Conservation (phyloP, 441 rosid genomes). For the Metrosideros polymorpha region DNA sequence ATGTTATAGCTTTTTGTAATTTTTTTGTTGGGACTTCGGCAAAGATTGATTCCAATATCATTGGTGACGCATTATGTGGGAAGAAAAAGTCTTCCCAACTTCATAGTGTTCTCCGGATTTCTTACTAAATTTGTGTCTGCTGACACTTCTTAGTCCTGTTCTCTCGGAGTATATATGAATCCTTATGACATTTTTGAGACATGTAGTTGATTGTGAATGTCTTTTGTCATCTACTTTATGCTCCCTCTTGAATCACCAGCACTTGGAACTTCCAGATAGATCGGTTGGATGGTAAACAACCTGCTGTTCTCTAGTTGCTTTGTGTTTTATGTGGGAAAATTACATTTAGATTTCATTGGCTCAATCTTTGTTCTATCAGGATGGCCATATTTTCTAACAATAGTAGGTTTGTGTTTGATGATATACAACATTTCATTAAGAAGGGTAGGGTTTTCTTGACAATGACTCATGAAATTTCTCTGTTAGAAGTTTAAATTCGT, state of each 20-base stretch:
- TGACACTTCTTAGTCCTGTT: neutral
- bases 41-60: neutral
- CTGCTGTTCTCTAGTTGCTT: neutral
- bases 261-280: neutral
- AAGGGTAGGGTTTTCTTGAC: neutral
- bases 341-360: neutral
- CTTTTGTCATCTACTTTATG: neutral
- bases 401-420: neutral
- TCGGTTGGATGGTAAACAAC: neutral
- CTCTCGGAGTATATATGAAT: neutral
- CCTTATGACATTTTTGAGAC: neutral
- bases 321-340: neutral
- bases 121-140: neutral
- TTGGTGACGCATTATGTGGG: neutral
- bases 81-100: neutral
- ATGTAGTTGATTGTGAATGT: neutral
- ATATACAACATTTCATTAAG: neutral
- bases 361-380: neutral
- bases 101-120: neutral
- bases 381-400: neutral
- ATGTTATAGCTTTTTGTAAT: neutral
- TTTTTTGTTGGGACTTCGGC: neutral
- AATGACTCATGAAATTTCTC: neutral
- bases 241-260: neutral
- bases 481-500: neutral